Evolutionary conservation across 441 rosid species (phyloP), one percentile per base, ranked within the genome.

Genomic region (Theobroma grandiflorum): DNA sequence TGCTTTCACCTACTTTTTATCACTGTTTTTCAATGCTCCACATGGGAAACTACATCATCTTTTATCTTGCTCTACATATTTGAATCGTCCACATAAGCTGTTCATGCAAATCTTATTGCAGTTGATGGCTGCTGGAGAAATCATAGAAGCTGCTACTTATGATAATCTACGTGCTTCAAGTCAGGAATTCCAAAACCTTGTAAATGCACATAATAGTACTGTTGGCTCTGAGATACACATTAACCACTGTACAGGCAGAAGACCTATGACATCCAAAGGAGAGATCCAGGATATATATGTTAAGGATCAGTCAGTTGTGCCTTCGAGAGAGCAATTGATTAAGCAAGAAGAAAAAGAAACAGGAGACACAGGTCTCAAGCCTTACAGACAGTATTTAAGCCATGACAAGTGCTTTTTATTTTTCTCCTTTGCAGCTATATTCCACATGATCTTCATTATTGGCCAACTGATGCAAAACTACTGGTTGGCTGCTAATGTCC

Each of bases 301-400:
- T 4, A 31, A 7, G 49, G 75, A 84, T 33, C 40, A 77, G 16
- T 18, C 63, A 0, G 18, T 0, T 43, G 73, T 75, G 45, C 43
- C 85, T 43, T 18, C 9, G 35, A 84, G 81, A 33, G 87, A 81
- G 8, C 91, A 87, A 26, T 79, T 90, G 79, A 87, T 87, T 16
- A 83, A 82, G 82, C 81, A 79, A 75, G 93, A 88, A 82, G 89
- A 85, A 76, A 86, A 78, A 71, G 90, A 88, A 76, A 68, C 15
- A 15, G 88, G 93, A 63, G 86, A 84, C 79, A 77, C 82, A 16
- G 91, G 90, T 72, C 77, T 82, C 31, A 88, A 82, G 81, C 87
- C 91, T 63, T 90, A 83, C 78, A 26, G 75, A 4, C 88, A 86
- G 40, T 88, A 87, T 63, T 64, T 88, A 72, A 88, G 81, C 18